phyloP scores from a whole-genome alignment of 768 basidiomycete genomes.

The Coprinellus micaceus region DNA sequence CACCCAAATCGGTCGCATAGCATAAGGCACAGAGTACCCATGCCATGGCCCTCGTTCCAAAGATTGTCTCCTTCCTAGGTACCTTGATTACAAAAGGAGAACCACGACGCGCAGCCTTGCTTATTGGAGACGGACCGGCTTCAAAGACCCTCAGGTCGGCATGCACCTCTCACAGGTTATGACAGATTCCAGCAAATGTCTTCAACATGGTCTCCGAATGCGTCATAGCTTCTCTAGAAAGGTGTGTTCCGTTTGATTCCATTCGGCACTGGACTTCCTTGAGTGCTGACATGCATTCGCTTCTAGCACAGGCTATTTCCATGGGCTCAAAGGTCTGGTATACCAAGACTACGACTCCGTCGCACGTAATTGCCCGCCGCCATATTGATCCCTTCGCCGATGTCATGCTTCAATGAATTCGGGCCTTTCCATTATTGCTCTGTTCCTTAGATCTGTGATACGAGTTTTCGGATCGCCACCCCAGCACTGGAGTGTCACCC shows the following conservation, averaged over 20 bases:
- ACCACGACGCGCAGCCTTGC: not conserved
- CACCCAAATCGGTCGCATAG: not conserved
- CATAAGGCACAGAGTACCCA: not conserved
- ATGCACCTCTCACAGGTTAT: not conserved
- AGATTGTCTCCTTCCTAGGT: not conserved
- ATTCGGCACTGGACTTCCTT: too few species aligned
- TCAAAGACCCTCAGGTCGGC: not conserved
- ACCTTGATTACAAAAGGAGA: not conserved
- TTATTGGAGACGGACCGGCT: not conserved
- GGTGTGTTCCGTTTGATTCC: too few species aligned
- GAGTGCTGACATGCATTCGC: not conserved
- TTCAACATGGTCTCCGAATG: too few species aligned
- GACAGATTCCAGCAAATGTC: too few species aligned
- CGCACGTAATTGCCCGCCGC: not conserved
- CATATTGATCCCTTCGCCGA: not conserved
- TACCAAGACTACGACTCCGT: too few species aligned
- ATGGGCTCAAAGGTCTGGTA: not conserved
- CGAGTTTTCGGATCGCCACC: conserved; percentile 21
- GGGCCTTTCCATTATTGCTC: not conserved
- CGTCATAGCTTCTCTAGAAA: too few species aligned
- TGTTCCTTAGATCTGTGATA: conserved; percentile 1
- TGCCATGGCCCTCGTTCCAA: not conserved
- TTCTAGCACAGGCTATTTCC: not conserved
- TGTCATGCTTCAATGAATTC: too few species aligned
- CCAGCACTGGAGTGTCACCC: conserved; percentile 7